These are phyloP conservation scores for Podospora pseudocomata DNA, from an alignment of 495 filamentous ascomycete genomes.

Conservation along the genomic window DNA sequence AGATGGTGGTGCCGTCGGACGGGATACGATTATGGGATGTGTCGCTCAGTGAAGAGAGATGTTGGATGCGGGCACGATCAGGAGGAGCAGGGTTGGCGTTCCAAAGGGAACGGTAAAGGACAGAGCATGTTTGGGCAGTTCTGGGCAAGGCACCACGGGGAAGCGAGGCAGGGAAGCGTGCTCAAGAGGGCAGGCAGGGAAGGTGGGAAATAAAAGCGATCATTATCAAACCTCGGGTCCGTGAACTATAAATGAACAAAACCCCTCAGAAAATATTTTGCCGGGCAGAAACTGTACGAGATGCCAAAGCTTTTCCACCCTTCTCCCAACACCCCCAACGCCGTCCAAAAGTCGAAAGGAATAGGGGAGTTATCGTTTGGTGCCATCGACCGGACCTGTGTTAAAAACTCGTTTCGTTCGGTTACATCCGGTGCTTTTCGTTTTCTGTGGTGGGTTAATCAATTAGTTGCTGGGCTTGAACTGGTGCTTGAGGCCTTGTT, in stretches of 20 bases:
- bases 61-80: neutral
- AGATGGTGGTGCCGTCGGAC: neutral
- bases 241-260: conserved; percentile 5
- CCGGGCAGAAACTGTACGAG: neutral
- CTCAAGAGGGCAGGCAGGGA: neutral
- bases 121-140: conserved; percentile 5
- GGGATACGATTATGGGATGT: neutral
- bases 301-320: conserved; percentile 20
- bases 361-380: conserved; percentile 8
- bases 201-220: neutral
- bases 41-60: neutral
- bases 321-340: conserved; percentile 20
- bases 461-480: conserved; percentile 21
- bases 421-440: conserved; percentile 66
- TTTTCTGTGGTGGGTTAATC: conserved; percentile 55
- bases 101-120: neutral
- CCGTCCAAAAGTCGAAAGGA: conserved; percentile 17
- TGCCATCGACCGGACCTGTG: neutral
- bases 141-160: conserved; percentile 2
- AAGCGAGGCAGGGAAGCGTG: neutral
- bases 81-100: neutral
- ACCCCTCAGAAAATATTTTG: neutral
- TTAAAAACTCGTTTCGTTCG: neutral
- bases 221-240: neutral
- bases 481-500: conserved; percentile 19